phyloP scores from a whole-genome alignment of 2,329 filamentous ascomycete genomes.

The Septoria petroselini region DNA sequence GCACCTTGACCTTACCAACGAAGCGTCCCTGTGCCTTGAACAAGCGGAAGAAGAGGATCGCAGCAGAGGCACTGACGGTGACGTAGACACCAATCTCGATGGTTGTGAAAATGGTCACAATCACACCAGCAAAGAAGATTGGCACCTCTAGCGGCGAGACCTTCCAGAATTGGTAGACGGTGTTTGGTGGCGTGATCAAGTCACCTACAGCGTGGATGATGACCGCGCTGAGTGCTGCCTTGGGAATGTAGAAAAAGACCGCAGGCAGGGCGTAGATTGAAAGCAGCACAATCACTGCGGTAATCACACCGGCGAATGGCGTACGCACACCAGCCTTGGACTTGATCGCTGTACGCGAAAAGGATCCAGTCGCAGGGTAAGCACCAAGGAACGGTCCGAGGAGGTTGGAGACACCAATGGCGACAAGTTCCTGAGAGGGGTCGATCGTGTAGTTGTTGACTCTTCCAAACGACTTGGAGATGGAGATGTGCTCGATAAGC shows the following conservation, averaged over 20 bases:
- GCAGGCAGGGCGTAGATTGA: slow-evolving; percentile 85
- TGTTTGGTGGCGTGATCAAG: slow-evolving; percentile 85
- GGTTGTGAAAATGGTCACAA: slow-evolving; percentile 80
- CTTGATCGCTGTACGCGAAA: slow-evolving; percentile 94
- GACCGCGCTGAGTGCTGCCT: slow-evolving; percentile 73
- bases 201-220: slow-evolving; percentile 96
- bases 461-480: slow-evolving; percentile 92
- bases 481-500: slow-evolving; percentile 93
- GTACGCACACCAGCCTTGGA: slow-evolving; percentile 94
- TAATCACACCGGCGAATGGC: slow-evolving; percentile 85
- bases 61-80: slow-evolving; percentile 73
- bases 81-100: slow-evolving; percentile 94
- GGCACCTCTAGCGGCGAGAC: slow-evolving; percentile 85
- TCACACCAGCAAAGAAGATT: slow-evolving; percentile 89
- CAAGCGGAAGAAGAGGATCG: slow-evolving; percentile 76
- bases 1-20: slow-evolving; percentile 77
- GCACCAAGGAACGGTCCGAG: slow-evolving; percentile 87
- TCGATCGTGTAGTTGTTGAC: slow-evolving; percentile 96
- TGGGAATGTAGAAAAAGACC: slow-evolving; percentile 92
- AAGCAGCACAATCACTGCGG: slow-evolving; percentile 77
- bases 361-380: slow-evolving; percentile 91
- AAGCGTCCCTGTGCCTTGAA: slow-evolving; percentile 80
- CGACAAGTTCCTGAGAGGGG: slow-evolving; percentile 92
- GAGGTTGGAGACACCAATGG: slow-evolving; percentile 86
- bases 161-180: slow-evolving; percentile 91